phyloP scores from a whole-genome alignment of 2,329 filamentous ascomycete genomes.

The Dendrostoma leiphaemia region DNA sequence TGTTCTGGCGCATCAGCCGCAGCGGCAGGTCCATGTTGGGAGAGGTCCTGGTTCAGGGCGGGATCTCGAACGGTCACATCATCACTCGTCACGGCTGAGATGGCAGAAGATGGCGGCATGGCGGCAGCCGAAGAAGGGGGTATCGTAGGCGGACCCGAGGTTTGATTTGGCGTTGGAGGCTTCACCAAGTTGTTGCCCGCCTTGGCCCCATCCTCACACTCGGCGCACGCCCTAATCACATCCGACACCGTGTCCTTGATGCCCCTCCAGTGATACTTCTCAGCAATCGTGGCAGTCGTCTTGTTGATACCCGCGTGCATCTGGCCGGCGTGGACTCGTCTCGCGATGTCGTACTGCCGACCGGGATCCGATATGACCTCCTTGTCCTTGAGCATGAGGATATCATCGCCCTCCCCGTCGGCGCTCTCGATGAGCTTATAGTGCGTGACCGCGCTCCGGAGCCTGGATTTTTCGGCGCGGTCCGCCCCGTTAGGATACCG shows the following conservation, averaged over 20 bases:
- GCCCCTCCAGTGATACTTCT: constrained; percentile 94
- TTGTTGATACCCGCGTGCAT: constrained; percentile 96
- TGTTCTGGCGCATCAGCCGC: constrained; percentile 24
- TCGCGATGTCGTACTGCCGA: constrained; percentile 86
- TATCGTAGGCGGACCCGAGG: not conserved
- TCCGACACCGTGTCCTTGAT: constrained; percentile 97
- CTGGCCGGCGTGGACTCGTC: constrained; percentile 64
- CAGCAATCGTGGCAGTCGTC: constrained; percentile 89
- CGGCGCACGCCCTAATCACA: constrained; percentile 85
- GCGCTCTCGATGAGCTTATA: constrained; percentile 74
- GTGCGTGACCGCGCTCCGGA: constrained; percentile 90
- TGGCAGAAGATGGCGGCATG: not conserved
- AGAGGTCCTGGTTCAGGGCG: constrained; percentile 12
- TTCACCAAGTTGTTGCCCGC: constrained; percentile 25
- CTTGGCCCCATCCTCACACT: constrained; percentile 81
- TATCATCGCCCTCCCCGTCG: constrained; percentile 48
- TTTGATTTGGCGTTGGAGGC: constrained; percentile 13
- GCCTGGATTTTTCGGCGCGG: constrained; percentile 90
- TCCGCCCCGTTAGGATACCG: constrained; percentile 93
- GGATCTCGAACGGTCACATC: constrained; percentile 24
- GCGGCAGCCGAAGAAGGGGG: constrained; percentile 4
- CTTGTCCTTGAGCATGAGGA: constrained; percentile 95
- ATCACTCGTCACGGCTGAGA: constrained; percentile 18
- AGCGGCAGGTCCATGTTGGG: not conserved
- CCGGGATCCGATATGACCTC: constrained; percentile 91